Conservation (phyloP, 345 rosid species). For the Syzygium jambos region DNA sequence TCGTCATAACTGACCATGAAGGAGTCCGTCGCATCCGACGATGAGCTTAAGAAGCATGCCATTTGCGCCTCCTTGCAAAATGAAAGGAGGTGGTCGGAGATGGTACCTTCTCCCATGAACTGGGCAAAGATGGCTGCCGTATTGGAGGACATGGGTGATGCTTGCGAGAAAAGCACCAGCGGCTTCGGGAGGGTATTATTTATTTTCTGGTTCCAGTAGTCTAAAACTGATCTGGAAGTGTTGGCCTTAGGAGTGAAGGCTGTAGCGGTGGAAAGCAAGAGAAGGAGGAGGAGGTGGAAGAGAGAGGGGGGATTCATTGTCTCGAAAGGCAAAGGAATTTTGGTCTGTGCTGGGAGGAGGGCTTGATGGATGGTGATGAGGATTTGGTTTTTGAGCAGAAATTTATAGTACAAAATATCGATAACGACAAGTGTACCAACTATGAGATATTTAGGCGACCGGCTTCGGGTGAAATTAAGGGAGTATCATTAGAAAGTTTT, state of each 20-base stretch:
- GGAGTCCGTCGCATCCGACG: constrained; percentile 33
- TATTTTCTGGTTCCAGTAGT: constrained; percentile 78
- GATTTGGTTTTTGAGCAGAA: too few relatives aligned
- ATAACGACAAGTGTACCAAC: too few relatives aligned
- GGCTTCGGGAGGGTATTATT: constrained; percentile 29
- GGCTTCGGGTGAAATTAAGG: too few relatives aligned
- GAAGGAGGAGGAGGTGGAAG: too few relatives aligned
- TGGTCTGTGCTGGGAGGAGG: too few relatives aligned
- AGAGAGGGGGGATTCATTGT: too few relatives aligned
- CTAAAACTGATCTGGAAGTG: constrained; percentile 23
- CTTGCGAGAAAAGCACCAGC: constrained; percentile 57
- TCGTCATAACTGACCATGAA: neutral
- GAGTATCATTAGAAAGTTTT: too few relatives aligned
- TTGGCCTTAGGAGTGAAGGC: constrained; percentile 56
- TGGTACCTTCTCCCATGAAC: constrained; percentile 50
- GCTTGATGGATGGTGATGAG: too few relatives aligned
- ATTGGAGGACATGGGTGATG: constrained; percentile 56
- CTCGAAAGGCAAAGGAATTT: too few relatives aligned
- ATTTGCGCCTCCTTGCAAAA: constrained; percentile 79
- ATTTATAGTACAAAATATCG: too few relatives aligned
- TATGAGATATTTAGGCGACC: too few relatives aligned
- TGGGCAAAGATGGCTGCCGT: constrained; percentile 60
- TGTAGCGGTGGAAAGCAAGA: neutral
- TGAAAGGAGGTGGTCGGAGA: constrained; percentile 42
- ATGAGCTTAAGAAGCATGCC: constrained; percentile 35